Evolutionary conservation across 805 yeast genomes (phyloP).

Genomic region (Spathaspora sp.): DNA sequence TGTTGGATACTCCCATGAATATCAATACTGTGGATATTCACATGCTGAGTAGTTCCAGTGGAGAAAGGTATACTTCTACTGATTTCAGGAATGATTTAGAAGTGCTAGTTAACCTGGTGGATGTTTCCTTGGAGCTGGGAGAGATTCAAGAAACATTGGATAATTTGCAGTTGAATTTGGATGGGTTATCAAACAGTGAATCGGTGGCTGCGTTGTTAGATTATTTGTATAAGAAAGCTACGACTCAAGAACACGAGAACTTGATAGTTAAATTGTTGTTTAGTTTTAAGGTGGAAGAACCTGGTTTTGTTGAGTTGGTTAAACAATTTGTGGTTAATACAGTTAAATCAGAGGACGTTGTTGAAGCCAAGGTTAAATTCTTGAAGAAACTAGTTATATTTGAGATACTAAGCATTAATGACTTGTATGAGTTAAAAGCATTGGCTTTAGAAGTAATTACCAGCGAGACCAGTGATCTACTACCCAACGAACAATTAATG

Average conservation of each 20-base stretch:
- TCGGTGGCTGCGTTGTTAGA: background rate
- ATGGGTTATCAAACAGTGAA: background rate
- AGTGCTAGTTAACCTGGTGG: constrained; percentile 11
- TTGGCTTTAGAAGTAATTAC: background rate
- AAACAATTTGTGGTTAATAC: background rate
- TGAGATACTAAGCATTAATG: constrained; percentile 6
- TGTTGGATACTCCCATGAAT: constrained; percentile 34
- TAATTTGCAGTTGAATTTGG: background rate
- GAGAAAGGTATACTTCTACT: constrained; percentile 9
- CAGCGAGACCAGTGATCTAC: background rate
- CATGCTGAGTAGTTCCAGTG: background rate
- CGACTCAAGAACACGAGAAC: constrained; percentile 4
- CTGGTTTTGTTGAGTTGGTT: background rate
- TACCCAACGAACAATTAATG: constrained; percentile 4
- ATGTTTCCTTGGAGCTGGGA: constrained; percentile 7
- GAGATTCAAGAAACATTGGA: constrained; percentile 15
- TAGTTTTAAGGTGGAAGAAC: constrained; percentile 1
- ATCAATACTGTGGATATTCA: constrained; percentile 15
- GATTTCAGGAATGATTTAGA: constrained; percentile 27
- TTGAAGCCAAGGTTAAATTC: background rate
- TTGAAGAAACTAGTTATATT: constrained; percentile 6
- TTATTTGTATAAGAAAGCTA: background rate
- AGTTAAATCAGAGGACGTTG: background rate
- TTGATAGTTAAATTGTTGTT: constrained; percentile 5
- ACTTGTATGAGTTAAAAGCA: background rate